Evolutionary conservation across 176 grass and related monocot species (phyloP), one percentile per base, ranked within the genome.

Genomic region (Cenchrus fungigraminus): DNA sequence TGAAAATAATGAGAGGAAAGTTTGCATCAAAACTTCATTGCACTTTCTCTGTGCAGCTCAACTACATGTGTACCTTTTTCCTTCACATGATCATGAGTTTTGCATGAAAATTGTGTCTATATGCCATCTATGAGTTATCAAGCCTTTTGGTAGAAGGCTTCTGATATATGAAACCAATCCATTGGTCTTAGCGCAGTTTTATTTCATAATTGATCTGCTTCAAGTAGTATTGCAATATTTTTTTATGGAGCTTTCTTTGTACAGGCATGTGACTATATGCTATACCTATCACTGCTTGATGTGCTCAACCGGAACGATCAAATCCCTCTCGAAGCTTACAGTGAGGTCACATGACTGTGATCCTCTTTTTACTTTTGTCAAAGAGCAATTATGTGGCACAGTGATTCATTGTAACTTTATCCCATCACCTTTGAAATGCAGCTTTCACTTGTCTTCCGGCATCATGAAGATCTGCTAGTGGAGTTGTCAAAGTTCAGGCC

Each of bases 251-350:
- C 20, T 67, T 62, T 79, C 13, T 42, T 84, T 84, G 42, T 82
- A 59, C 87, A 93, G 91, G 86, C 75, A 82, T 82, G 88, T 50
- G 91, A 93, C 80, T 93, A 90, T 81, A 73, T 88, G 85, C 59
- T 93, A 66, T 93, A 93, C 71, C 47, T 93, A 47, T 90, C 91
- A 11, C 74, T 93, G 87, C 79, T 90, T 42, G 77, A 87, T 84
- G 89, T 93, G 68, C 91, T 93, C 86, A 90, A 78, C 70, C 78
- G 29, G 65, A 87, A 65, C 54, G 85, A 90, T 55, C 76, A 57
- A 68, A 82, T 93, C 57, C 91, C 91, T 70, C 50, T 90, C 25
- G 81, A 93, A 90, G 76, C 88, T 85, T 93, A 90, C 58, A 82
- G 75, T 3, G 85, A 93, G 91, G 91, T 90, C 80, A 28, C 42